A percentile compares a stretch with the other conserved stretches of the same genome.
These are phyloP conservation scores for Pistacia integerrima DNA, from an alignment of 345 rosid genomes.

Conservation along the genomic window DNA sequence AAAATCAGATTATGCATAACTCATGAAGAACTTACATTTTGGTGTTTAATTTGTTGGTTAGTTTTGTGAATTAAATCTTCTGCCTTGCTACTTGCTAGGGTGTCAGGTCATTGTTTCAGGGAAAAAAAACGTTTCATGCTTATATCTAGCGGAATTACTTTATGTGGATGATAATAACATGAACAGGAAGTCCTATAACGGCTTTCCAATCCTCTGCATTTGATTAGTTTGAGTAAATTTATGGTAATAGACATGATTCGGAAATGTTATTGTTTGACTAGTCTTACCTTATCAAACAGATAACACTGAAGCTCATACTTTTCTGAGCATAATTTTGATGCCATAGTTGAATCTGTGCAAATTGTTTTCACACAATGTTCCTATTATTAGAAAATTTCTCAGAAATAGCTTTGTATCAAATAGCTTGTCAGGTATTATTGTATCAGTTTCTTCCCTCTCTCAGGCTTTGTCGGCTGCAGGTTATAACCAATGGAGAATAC, in stretches of 20 bases:
- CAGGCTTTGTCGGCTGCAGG: conserved; percentile 39
- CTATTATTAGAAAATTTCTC: no score
- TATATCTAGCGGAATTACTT: background rate
- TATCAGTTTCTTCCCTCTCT: background rate
- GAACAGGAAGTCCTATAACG: background rate
- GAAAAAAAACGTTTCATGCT: no score
- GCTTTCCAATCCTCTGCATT: no score
- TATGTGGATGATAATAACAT: background rate
- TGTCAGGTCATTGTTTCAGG: background rate
- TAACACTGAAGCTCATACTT: background rate
- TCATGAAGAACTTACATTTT: background rate
- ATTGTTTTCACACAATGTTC: no score
- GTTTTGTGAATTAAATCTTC: background rate
- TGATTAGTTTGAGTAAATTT: background rate
- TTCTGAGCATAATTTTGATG: background rate
- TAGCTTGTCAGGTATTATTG: background rate
- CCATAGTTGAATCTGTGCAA: no score
- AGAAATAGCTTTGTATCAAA: background rate
- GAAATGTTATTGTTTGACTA: background rate
- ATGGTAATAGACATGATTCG: background rate
- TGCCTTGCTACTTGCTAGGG: background rate
- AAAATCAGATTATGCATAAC: background rate
- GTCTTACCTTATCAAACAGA: background rate
- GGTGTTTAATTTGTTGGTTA: background rate
- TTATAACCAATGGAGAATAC: conserved; percentile 78